phyloP scores from a whole-genome alignment of 345 rosid genomes.

The Kernera saxatilis region DNA sequence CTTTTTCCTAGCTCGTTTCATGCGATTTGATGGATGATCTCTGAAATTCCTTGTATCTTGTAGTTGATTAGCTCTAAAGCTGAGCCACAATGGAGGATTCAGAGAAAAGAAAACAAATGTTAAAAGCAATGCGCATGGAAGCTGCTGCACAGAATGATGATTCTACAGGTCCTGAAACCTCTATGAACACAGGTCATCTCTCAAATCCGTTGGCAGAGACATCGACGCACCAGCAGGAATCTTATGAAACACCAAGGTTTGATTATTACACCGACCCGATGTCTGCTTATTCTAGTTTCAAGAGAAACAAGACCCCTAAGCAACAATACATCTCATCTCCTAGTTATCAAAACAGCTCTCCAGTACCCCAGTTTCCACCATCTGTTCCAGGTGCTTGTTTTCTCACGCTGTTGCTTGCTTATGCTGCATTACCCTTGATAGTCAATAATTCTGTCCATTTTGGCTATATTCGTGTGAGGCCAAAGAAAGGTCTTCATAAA shows the following conservation, averaged over 20 bases:
- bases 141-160: conserved; percentile 48
- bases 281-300: conserved; percentile 69
- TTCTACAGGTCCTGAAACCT: conserved; percentile 28
- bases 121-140: conserved; percentile 67
- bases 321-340: conserved; percentile 32
- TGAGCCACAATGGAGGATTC: conserved; percentile 60
- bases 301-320: conserved; percentile 30
- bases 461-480: neutral
- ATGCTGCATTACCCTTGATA: neutral
- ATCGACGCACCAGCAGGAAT: conserved; percentile 30
- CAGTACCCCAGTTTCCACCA: conserved; percentile 20
- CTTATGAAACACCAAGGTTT: conserved; percentile 43
- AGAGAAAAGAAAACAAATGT: conserved; percentile 63
- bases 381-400: conserved; percentile 30
- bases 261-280: conserved; percentile 78
- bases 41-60: neutral
- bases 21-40: neutral
- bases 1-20: neutral
- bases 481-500: neutral
- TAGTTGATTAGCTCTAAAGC: conserved; percentile 5
- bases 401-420: neutral
- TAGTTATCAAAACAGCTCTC: conserved; percentile 18
- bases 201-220: conserved; percentile 62
- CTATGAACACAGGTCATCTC: conserved; percentile 36
- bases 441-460: neutral